A percentile compares a stretch with the other conserved stretches of the same genome.
These are phyloP conservation scores for Boletus fagicola DNA, from an alignment of 768 basidiomycete species.

Conservation along the genomic window DNA sequence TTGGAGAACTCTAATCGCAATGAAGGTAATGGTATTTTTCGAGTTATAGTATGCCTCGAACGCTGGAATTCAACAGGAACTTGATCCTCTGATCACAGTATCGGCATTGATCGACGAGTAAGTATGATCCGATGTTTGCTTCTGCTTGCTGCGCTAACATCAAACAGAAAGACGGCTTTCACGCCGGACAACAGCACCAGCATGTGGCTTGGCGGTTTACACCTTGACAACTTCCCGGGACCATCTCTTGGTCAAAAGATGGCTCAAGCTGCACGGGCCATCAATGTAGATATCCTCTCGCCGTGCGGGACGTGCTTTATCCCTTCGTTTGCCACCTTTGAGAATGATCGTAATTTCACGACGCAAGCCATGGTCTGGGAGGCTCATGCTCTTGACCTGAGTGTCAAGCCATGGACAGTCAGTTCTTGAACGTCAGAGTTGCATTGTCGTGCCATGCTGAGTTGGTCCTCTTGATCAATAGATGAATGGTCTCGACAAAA, in stretches of 20 bases:
- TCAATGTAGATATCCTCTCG: slow-evolving; percentile 65
- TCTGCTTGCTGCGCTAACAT: background rate
- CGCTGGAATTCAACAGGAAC: slow-evolving; percentile 35
- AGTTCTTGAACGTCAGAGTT: slow-evolving; percentile 19
- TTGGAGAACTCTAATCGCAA: slow-evolving; percentile 71
- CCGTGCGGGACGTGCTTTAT: slow-evolving; percentile 47
- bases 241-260: slow-evolving; percentile 55
- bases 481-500: slow-evolving; percentile 61
- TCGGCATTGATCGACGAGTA: slow-evolving; percentile 69
- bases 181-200: slow-evolving; percentile 45
- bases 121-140: slow-evolving; percentile 19
- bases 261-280: slow-evolving; percentile 64
- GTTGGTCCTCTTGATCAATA: slow-evolving; percentile 26
- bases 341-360: slow-evolving; percentile 53
- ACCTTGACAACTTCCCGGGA: slow-evolving; percentile 63
- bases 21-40: slow-evolving; percentile 49
- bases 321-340: slow-evolving; percentile 43
- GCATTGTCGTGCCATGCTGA: background rate
- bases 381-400: slow-evolving; percentile 61
- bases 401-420: slow-evolving; percentile 76
- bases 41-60: background rate
- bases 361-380: slow-evolving; percentile 66
- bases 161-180: slow-evolving; percentile 39
- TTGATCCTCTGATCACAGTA: slow-evolving; percentile 54
- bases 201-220: slow-evolving; percentile 69